Percentiles rank a stretch among this genome's conserved stretches.
phyloP scores from a whole-genome alignment of 2,329 filamentous ascomycete species.

The Endothia cerciana region DNA sequence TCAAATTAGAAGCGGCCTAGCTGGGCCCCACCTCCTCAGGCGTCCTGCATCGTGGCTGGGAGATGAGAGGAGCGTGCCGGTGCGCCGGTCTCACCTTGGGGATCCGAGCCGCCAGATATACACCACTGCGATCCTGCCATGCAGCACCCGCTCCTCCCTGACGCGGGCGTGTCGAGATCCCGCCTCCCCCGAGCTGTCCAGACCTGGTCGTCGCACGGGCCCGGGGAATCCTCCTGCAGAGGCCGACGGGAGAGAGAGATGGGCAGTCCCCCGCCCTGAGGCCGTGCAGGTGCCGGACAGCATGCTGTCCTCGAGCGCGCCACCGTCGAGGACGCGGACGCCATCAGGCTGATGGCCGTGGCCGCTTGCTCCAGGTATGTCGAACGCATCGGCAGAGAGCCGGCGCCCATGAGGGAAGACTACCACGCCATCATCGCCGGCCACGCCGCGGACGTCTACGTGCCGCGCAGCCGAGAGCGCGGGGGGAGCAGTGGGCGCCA shows the following conservation, averaged over 20 bases:
- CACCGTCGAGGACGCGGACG: constrained; percentile 34
- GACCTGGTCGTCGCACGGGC: background rate
- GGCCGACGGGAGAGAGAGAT: background rate
- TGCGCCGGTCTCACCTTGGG: no score
- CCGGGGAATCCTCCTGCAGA: background rate
- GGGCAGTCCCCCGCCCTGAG: background rate
- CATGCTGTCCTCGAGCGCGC: constrained; percentile 3
- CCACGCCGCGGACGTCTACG: constrained; percentile 33
- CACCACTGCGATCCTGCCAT: no score
- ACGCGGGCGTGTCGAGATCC: background rate
- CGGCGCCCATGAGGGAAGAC: constrained; percentile 43
- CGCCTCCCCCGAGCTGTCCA: background rate
- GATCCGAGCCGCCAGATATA: no score
- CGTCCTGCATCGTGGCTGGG: no score
- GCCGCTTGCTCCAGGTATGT: constrained; percentile 41
- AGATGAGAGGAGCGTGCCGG: no score
- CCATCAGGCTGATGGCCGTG: constrained; percentile 37
- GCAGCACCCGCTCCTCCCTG: no score
- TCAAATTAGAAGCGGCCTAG: constrained; percentile 4
- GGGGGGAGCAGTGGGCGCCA: constrained; percentile 35
- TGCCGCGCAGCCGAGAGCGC: constrained; percentile 29
- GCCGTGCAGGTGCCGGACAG: background rate
- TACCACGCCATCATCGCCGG: constrained; percentile 36
- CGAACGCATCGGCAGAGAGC: constrained; percentile 40
- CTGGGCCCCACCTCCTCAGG: background rate